Percentiles rank a stretch among this genome's conserved stretches.
phyloP scores from a whole-genome alignment of 768 basidiomycete genomes.

The Panaeolus cyanescens region DNA sequence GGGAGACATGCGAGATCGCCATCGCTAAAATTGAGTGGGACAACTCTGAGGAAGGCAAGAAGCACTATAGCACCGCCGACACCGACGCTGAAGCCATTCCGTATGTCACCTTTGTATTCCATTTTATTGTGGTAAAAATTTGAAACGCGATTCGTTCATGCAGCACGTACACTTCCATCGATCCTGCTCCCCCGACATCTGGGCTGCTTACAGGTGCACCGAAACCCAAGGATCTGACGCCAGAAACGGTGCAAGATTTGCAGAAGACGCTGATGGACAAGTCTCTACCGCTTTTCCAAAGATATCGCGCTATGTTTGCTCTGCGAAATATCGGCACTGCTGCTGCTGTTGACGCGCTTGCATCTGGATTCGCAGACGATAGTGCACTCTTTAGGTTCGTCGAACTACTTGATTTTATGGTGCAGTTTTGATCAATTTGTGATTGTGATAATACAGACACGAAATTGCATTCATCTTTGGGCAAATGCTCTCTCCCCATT shows the following conservation, averaged over 20 bases:
- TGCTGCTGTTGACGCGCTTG: slow-evolving; percentile 87
- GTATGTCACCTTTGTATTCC: slow-evolving; percentile 31
- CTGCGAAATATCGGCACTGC: slow-evolving; percentile 90
- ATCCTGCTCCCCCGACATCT: slow-evolving; percentile 85
- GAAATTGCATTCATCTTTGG: slow-evolving; percentile 99
- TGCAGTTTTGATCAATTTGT: too few species aligned
- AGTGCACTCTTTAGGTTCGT: slow-evolving; percentile 92
- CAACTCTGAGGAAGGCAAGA: slow-evolving; percentile 69
- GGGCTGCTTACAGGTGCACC: slow-evolving; percentile 56
- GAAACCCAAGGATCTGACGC: slow-evolving; percentile 51
- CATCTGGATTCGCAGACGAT: slow-evolving; percentile 86
- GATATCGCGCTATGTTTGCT: slow-evolving; percentile 98
- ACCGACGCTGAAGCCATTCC: slow-evolving; percentile 30
- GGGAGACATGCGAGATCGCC: slow-evolving; percentile 98
- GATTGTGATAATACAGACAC: slow-evolving; percentile 80
- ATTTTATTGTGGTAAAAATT: neutral
- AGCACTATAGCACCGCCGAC: slow-evolving; percentile 35
- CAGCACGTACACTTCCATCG: slow-evolving; percentile 81
- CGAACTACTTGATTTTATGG: too few species aligned
- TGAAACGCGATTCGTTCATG: slow-evolving; percentile 4
- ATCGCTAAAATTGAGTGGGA: slow-evolving; percentile 96
- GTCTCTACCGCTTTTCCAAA: slow-evolving; percentile 76
- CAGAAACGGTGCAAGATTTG: slow-evolving; percentile 53
- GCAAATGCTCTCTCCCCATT: slow-evolving; percentile 86
- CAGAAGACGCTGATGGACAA: slow-evolving; percentile 65